Conservation (phyloP, 441 rosid species). For the Populus trichocarpa region DNA sequence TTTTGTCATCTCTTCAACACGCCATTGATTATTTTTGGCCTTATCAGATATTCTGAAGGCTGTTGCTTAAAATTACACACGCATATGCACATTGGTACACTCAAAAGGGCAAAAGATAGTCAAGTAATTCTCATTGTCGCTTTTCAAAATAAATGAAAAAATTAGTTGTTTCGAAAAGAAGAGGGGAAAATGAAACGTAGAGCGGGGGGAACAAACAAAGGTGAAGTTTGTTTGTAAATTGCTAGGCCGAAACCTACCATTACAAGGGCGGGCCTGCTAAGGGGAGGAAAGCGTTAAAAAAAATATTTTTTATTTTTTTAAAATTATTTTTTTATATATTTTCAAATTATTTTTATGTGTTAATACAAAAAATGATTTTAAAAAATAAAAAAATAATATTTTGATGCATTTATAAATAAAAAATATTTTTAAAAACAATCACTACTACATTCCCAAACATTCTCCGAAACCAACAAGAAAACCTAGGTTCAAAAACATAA, state of each 20-base stretch:
- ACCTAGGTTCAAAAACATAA: too few relatives aligned
- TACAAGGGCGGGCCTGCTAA: neutral
- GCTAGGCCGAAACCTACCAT: neutral
- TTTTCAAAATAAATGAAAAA: neutral
- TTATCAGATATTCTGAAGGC: neutral
- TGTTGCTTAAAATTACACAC: neutral
- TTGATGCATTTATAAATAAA: accelerated
- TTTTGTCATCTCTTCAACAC: neutral
- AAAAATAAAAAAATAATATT: too few relatives aligned
- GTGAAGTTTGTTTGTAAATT: neutral
- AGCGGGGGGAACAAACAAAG: neutral
- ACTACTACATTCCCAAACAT: accelerated
- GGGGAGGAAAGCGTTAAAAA: too few relatives aligned
- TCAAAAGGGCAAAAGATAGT: neutral
- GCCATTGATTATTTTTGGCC: neutral
- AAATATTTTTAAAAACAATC: too few relatives aligned
- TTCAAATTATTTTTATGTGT: accelerated
- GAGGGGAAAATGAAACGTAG: neutral
- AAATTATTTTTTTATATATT: too few relatives aligned
- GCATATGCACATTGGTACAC: neutral
- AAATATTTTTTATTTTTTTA: too few relatives aligned
- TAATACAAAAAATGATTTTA: too few relatives aligned
- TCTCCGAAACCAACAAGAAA: accelerated
- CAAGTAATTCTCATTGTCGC: neutral
- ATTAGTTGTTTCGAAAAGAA: too few relatives aligned